Evolutionary conservation across 805 yeast species (phyloP), one percentile per base, ranked within the genome.

Genomic region (Lipomyces sp.): DNA sequence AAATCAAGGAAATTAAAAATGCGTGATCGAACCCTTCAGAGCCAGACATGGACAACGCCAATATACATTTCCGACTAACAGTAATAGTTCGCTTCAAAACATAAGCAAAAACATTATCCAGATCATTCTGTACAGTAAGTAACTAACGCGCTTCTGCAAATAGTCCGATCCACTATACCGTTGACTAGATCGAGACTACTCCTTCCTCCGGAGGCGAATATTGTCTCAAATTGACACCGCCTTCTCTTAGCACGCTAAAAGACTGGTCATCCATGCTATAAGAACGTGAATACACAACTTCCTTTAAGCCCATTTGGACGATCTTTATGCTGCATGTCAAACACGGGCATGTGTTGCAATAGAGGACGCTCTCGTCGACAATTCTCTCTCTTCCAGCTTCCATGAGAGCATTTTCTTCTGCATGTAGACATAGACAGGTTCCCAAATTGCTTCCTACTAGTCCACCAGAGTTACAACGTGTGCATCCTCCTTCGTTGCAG

Each of bases 301-400:
- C 97, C 15, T 80, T 83, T 55, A 95, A 87, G 1, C 99, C 99
- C 70, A 89, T 83, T 78, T 95, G 99, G 7, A 92, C 97, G 62
- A 95, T 94, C 78, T 95, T 95, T 53, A 95, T 92, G 4, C 97
- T 87, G 76, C 99, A 95, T 0, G 99, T 95, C 66, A 95, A 80
- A 76, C 99, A 95, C 0, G 99, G 99, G 74, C 99, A 80, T 0
- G 99, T 95, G 77, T 95, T 95, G 79, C 99, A 95, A 76, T 95
- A 95, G 64, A 92, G 78, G 0, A 86, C 87, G 53, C 80, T 77
- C 2, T 72, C 71, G 10, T 78, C 78, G 0, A 90, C 90, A 10
- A 91, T 84, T 64, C 98, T 80, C 71, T 90, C 97, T 69, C 98
- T 82, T 1, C 99, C 99, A 6, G 97, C 91, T 76, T 95, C 99